Conservation (phyloP, 345 rosid species). For the Bruguiera sexangula region DNA sequence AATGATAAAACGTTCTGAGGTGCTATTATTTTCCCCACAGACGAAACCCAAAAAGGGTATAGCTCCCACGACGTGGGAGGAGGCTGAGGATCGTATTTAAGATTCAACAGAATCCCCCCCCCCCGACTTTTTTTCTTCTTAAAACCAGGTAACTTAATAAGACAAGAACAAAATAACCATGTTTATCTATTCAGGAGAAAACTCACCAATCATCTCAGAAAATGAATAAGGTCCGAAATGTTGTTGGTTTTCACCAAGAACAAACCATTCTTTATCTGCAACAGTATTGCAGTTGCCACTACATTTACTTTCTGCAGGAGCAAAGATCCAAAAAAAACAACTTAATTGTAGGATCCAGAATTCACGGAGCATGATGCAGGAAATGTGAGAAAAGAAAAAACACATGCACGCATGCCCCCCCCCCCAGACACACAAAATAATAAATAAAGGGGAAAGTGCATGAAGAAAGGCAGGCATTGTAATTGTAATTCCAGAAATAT, state of each 20-base stretch:
- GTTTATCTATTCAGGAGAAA: too few relatives aligned
- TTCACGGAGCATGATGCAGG: neutral
- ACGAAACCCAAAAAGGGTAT: too few relatives aligned
- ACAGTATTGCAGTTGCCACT: conserved; percentile 5
- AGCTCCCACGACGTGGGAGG: too few relatives aligned
- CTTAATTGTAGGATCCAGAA: neutral
- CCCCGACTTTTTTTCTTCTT: fast-evolving
- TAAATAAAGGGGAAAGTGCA: neutral
- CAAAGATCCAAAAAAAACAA: neutral
- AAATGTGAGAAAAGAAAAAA: neutral
- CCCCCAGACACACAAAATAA: neutral
- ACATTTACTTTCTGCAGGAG: conserved; percentile 2
- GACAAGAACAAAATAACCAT: too few relatives aligned
- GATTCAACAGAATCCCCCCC: too few relatives aligned
- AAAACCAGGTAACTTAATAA: too few relatives aligned
- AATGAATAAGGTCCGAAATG: conserved; percentile 67
- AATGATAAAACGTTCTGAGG: too few relatives aligned
- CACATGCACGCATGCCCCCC: too few relatives aligned
- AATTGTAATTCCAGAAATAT: neutral
- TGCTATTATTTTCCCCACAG: too few relatives aligned
- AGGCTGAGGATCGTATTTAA: too few relatives aligned
- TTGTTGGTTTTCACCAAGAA: conserved; percentile 70
- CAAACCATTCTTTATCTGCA: conserved; percentile 66
- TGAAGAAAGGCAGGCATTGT: neutral
- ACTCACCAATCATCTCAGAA: conserved; percentile 63